phyloP scores from a whole-genome alignment of 805 yeast species.

The Candida arabinofermentans region DNA sequence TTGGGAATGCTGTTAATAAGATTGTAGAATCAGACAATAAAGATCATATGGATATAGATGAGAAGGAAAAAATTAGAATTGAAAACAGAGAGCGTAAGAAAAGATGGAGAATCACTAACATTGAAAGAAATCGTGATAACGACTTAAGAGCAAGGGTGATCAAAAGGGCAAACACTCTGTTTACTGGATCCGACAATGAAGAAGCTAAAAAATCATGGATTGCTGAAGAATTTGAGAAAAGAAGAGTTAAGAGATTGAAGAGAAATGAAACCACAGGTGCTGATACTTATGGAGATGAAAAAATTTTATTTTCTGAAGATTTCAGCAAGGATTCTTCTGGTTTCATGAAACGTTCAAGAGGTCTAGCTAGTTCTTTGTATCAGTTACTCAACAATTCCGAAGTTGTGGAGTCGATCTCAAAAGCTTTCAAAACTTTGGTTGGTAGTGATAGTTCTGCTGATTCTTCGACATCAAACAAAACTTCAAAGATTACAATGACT shows the following conservation, averaged over 20 bases:
- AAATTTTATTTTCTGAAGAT: neutral
- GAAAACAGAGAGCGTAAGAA: constrained; percentile 78
- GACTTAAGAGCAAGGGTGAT: constrained; percentile 77
- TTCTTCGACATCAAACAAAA: constrained; percentile 1
- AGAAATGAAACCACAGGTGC: constrained; percentile 21
- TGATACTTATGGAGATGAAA: constrained; percentile 6
- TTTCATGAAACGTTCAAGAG: neutral
- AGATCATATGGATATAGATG: constrained; percentile 28
- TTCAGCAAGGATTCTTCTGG: neutral
- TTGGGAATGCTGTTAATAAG: constrained; percentile 10
- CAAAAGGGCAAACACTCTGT: constrained; percentile 64
- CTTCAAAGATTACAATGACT: constrained; percentile 25
- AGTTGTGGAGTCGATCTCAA: constrained; percentile 4
- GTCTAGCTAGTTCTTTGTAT: neutral
- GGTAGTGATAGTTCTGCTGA: constrained; percentile 21
- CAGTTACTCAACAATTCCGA: constrained; percentile 13
- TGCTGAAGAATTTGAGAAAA: constrained; percentile 61
- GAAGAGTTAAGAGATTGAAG: constrained; percentile 58
- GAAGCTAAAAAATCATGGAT: constrained; percentile 64
- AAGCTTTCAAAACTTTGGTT: constrained; percentile 30
- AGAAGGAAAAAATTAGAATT: constrained; percentile 53
- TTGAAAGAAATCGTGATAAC: constrained; percentile 79
- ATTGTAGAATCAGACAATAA: neutral
- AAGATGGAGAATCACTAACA: constrained; percentile 79
- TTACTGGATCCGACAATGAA: constrained; percentile 55